Evolutionary conservation across 441 rosid species (phyloP), one percentile per base, ranked within the genome.

Genomic region (Pelargonium myrrhifolium): DNA sequence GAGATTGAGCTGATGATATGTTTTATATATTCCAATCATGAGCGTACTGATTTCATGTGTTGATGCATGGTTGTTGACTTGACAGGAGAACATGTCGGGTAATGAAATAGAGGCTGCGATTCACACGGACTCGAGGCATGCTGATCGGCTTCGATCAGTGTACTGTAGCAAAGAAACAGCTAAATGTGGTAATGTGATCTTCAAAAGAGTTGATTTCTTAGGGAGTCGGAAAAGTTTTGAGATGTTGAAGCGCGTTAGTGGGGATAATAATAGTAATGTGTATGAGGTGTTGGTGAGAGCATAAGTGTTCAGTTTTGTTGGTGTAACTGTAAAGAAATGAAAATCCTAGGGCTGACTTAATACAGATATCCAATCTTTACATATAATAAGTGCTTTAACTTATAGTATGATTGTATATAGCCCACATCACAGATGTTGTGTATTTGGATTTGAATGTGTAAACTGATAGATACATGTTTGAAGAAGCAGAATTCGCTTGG

Each of bases 121-220:
- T 71, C 97, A 94, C 81, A 85, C 98, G 0, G 99, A 92, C 72
- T 94, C 97, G 0, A 84, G 97, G 77, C 89, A 92, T 39, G 97
- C 94, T 37, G 94, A 94, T 70, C 73, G 85, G 76, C 92, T 89
- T 42, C 81, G 97, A 71, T 74, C 88, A 24, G 80, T 59, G 6
- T 91, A 86, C 66, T 75, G 84, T 66, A 82, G 81, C 65, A 85
- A 80, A 76, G 96, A 87, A 72, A 75, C 81, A 37, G 64, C 69
- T 22, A 87, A 77, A 69, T 64, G 70, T 45, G 91, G 88, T 66
- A 71, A 56, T 62, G 72, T 78, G 73, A 73, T n/a, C 28, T 89
- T 87, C 80, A 84, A 73, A 74, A 77, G 92, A 71, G 78, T 88
- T 8, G 96, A 88, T 47, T 87, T 89, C 80, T 72, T 92, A 10